Conservation (phyloP, 345 rosid species). For the Pelargonium nanum region DNA sequence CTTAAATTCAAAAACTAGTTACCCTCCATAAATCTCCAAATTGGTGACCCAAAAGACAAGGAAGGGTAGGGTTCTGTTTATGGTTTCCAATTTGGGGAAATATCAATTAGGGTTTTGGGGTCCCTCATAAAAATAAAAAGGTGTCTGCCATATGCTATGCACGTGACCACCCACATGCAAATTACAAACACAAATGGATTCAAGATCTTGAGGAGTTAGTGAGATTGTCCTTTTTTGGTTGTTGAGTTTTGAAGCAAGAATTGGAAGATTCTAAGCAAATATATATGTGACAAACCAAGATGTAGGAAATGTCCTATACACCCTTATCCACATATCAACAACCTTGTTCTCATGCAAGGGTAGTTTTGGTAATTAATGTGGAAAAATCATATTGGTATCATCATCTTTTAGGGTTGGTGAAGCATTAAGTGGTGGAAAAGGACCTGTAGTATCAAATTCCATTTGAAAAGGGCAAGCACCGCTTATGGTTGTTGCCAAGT, state of each 20-base stretch:
- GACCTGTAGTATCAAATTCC: background rate
- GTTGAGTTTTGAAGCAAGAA: background rate
- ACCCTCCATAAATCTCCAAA: too few relatives aligned
- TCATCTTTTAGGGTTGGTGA: background rate
- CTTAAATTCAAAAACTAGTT: too few relatives aligned
- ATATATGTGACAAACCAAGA: too few relatives aligned
- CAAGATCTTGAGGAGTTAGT: background rate
- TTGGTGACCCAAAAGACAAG: too few relatives aligned
- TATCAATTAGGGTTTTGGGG: too few relatives aligned
- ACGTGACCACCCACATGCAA: too few relatives aligned
- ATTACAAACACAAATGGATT: too few relatives aligned
- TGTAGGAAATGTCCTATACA: background rate
- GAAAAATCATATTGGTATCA: background rate
- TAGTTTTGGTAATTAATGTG: background rate
- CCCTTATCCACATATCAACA: background rate
- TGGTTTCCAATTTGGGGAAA: too few relatives aligned
- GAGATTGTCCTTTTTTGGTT: background rate
- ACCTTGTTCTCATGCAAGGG: background rate
- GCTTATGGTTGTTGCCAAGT: background rate
- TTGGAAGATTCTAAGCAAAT: background rate
- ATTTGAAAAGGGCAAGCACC: background rate
- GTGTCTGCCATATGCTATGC: too few relatives aligned
- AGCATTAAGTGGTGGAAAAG: slow-evolving; percentile 8
- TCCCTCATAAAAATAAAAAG: too few relatives aligned
- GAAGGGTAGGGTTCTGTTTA: too few relatives aligned